Base-by-base conservation (phyloP, 1,284 basidiomycete genomes). In the Melampsora americana region DNA sequence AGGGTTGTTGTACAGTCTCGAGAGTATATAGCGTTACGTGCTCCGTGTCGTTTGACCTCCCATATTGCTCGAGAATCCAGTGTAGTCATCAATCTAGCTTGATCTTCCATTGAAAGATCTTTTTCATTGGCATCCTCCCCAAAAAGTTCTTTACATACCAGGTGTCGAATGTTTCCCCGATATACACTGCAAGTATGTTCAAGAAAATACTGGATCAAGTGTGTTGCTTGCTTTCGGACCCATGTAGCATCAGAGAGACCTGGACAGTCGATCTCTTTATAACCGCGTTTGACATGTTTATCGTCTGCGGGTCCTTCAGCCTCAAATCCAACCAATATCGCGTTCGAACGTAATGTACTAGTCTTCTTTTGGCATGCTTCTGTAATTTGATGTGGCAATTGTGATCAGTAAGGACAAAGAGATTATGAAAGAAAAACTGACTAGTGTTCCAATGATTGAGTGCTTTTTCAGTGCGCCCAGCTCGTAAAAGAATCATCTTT, bases 21-120 rank as follows among this genome's bases (percentile, higher is more conserved):
- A 16, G 67, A 69, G 67, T 59, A 69, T 2, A 69, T 69, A 39
- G 20, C 66, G 4, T 18, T 20, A 9, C 23, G 28, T 9, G 46
- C 9, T 30, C 35, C 28, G 11, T 67, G 30, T 9, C 32, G 53
- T 39, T 69, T 69, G 26, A 69, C 60, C 11, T 59, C 56, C 67
- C 67, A 69, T 12, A n/a, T 60, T 1, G 67, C 56, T 16, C 48
- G 56, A 26, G 32, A 35, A 42, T 69, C 67, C n/a, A 69, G 67
- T 14, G 67, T 60, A 53, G 39, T 50, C 56, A 60, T 20, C 6
- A 69, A 59, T 50, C 60, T 42, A 26, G 35, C 35, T 35, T 35
- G 3, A 4, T 35, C 35, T 4, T 35, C 35, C 5, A 9, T 35
- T 35, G 35, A 35, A 35, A 35, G 35, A 4, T 35, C 20, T 69